Evolutionary conservation across 352 stramenopile genomes (phyloP).

Genomic region (Phytopythium oedochilum): DNA sequence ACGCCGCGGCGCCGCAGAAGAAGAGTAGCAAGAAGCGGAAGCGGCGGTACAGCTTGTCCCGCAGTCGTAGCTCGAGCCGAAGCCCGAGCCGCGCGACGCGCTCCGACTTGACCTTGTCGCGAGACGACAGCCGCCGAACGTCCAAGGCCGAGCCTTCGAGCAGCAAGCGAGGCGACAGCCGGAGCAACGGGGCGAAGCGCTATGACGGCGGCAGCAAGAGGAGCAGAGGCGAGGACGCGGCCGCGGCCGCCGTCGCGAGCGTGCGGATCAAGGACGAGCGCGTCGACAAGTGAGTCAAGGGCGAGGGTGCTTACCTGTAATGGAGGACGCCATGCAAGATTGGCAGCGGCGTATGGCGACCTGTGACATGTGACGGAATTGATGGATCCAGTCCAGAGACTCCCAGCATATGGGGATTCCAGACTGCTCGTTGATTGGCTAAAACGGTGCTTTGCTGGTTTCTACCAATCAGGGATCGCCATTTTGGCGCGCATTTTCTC

Average conservation of each 20-base stretch:
- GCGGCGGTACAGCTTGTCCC: slow-evolving; percentile 23
- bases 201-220: not conserved
- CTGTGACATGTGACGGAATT: too few relatives aligned
- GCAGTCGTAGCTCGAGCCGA: slow-evolving; percentile 18
- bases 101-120: not conserved
- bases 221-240: not conserved
- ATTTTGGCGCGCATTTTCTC: not conserved
- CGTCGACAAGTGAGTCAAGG: not conserved
- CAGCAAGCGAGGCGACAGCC: not conserved
- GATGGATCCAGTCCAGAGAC: too few relatives aligned
- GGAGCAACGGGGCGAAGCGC: not conserved
- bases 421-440: not conserved
- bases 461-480: too few relatives aligned
- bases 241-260: not conserved
- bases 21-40: slow-evolving; percentile 32
- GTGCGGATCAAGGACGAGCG: not conserved
- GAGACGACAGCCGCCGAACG: not conserved
- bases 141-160: not conserved
- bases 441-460: too few relatives aligned
- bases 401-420: too few relatives aligned
- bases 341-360: too few relatives aligned
- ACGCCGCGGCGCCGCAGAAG: not conserved
- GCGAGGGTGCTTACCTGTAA: not conserved
- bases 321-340: not conserved
- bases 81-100: slow-evolving; percentile 1